Percentiles rank a stretch among this genome's conserved stretches.
Evolutionary conservation across 2,329 filamentous ascomycete genomes (phyloP).

Genomic region (Aspergillus felis): DNA sequence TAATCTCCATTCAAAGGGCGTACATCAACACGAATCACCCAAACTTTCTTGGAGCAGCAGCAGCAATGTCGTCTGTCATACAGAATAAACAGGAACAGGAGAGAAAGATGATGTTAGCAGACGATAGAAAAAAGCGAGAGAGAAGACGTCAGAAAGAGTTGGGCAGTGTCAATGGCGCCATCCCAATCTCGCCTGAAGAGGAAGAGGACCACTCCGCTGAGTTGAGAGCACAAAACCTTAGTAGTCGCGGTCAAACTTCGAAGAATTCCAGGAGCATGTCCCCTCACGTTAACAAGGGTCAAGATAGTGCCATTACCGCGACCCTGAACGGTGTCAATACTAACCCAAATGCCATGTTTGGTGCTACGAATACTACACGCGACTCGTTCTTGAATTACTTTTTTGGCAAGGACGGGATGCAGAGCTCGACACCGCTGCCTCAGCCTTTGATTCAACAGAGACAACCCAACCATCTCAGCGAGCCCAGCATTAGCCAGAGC

Average conservation of each 20-base stretch:
- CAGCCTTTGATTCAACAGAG: slow-evolving; percentile 47
- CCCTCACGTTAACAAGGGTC: slow-evolving; percentile 61
- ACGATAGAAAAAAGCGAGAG: slow-evolving; percentile 83
- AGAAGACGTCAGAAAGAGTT: slow-evolving; percentile 78
- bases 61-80: slow-evolving; percentile 96
- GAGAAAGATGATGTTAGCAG: slow-evolving; percentile 71
- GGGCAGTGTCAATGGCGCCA: slow-evolving; percentile 65
- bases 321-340: slow-evolving; percentile 64
- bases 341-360: slow-evolving; percentile 60
- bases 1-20: slow-evolving; percentile 94
- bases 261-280: slow-evolving; percentile 75
- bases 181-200: slow-evolving; percentile 59
- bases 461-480: slow-evolving; percentile 73
- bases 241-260: slow-evolving; percentile 57
- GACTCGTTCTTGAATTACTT: slow-evolving; percentile 99
- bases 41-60: slow-evolving; percentile 94
- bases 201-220: slow-evolving; percentile 61
- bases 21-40: slow-evolving; percentile 99
- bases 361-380: slow-evolving; percentile 60
- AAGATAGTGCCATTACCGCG: slow-evolving; percentile 64
- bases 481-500: slow-evolving; percentile 79
- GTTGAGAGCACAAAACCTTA: slow-evolving; percentile 50
- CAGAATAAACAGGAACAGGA: slow-evolving; percentile 92
- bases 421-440: slow-evolving; percentile 42
- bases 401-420: slow-evolving; percentile 81